Percentiles rank a stretch among this genome's conserved stretches.
phyloP scores from a whole-genome alignment of 2,329 filamentous ascomycete species.

The Thielaviopsis populi region DNA sequence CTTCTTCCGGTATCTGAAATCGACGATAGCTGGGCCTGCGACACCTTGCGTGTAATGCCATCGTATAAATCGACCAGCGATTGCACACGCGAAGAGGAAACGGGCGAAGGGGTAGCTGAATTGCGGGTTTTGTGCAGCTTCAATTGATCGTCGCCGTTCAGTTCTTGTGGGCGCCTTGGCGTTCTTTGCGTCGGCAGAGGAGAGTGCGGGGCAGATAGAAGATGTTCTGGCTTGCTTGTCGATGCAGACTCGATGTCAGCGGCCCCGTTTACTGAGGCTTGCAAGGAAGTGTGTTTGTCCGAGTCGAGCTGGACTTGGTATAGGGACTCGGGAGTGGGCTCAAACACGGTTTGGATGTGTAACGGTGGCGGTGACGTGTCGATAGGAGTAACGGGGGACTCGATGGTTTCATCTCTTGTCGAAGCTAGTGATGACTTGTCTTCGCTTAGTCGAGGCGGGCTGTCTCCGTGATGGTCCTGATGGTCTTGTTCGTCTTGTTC shows the following conservation, averaged over 20 bases:
- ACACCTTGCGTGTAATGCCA: slow-evolving; percentile 24
- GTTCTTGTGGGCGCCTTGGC: not conserved
- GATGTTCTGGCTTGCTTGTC: not conserved
- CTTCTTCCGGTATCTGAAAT: not conserved
- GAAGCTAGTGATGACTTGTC: slow-evolving; percentile 5
- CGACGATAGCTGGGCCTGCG: not conserved
- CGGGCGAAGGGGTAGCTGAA: slow-evolving; percentile 4
- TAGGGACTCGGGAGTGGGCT: not conserved
- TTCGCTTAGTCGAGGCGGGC: not conserved
- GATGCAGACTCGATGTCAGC: not conserved
- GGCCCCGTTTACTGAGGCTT: not conserved
- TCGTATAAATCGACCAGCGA: slow-evolving; percentile 38
- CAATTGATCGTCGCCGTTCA: slow-evolving; percentile 1
- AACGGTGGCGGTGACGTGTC: not conserved
- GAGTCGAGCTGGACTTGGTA: not conserved
- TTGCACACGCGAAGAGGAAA: slow-evolving; percentile 25
- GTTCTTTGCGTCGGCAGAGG: not conserved
- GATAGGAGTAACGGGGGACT: slow-evolving; percentile 11
- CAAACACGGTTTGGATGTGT: not conserved
- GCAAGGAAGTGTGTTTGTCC: not conserved
- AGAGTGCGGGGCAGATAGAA: not conserved
- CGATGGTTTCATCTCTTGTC: not conserved
- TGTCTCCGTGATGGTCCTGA: not conserved
- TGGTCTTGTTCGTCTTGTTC: not conserved
- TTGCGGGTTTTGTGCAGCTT: slow-evolving; percentile 1